Evolutionary conservation across 1,139 yeast genomes (phyloP).

Genomic region (Saccharomycopsis crataegensis): DNA sequence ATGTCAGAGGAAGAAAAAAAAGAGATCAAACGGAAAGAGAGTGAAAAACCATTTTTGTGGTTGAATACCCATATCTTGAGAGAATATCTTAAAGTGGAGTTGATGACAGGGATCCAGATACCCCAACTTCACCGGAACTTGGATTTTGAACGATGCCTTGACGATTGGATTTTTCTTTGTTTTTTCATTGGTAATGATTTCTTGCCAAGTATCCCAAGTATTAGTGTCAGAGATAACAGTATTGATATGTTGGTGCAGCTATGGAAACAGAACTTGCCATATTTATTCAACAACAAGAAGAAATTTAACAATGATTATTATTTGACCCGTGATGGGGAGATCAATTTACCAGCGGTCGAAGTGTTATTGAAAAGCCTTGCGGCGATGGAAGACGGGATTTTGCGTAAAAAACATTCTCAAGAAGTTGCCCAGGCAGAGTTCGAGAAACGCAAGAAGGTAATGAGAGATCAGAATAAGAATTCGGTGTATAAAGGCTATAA

Average conservation of each 20-base stretch:
- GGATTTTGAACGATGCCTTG: slow-evolving; percentile 91
- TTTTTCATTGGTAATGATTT: slow-evolving; percentile 98
- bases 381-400: slow-evolving; percentile 71
- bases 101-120: slow-evolving; percentile 37
- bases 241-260: slow-evolving; percentile 72
- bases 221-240: slow-evolving; percentile 92
- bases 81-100: slow-evolving; percentile 81
- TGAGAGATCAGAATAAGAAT: slow-evolving; percentile 34
- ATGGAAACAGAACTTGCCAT: slow-evolving; percentile 72
- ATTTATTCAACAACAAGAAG: slow-evolving; percentile 22
- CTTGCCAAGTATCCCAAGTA: slow-evolving; percentile 89
- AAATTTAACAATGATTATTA: slow-evolving; percentile 44
- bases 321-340: slow-evolving; percentile 82
- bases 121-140: slow-evolving; percentile 67
- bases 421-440: slow-evolving; percentile 62
- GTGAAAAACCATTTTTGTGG: slow-evolving; percentile 88
- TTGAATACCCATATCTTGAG: slow-evolving; percentile 80
- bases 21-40: slow-evolving; percentile 45
- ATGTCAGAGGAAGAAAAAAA: slow-evolving; percentile 58
- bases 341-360: slow-evolving; percentile 73
- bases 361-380: slow-evolving; percentile 59
- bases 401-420: slow-evolving; percentile 57
- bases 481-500: slow-evolving; percentile 13
- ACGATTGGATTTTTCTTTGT: slow-evolving; percentile 99
- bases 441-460: slow-evolving; percentile 49